Conservation (phyloP, 306 rosid genomes). For the Abrus pulchellus region DNA sequence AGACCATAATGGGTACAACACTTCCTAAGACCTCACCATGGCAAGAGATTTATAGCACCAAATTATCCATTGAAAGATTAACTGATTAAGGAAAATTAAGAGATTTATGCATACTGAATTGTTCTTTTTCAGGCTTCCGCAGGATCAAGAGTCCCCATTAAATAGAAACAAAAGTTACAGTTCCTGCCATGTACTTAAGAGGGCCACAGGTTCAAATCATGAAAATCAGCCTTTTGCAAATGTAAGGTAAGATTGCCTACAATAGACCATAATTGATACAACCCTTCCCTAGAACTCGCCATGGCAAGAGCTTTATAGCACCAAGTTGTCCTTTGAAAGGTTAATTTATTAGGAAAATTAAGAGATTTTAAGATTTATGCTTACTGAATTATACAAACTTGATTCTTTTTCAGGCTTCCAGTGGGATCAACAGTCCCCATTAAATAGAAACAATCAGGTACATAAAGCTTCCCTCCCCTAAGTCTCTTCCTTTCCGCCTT, state of each 20-base stretch:
- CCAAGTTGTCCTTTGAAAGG: background rate
- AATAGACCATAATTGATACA: no score
- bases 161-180: constrained; percentile 61
- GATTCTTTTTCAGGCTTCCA: constrained; percentile 52
- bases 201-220: no score
- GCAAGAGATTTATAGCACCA: no score
- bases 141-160: constrained; percentile 93
- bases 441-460: constrained; percentile 66
- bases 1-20: no score
- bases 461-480: constrained; percentile 59
- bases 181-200: no score
- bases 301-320: no score
- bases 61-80: background rate
- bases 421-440: constrained; percentile 96
- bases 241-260: no score
- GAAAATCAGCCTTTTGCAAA: no score
- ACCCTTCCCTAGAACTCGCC: no score
- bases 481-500: constrained; percentile 61
- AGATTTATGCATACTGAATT: constrained; percentile 64
- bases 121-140: constrained; percentile 61
- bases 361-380: constrained; percentile 37
- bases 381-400: constrained; percentile 86
- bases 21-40: no score
- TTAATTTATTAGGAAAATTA: background rate
- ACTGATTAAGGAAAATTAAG: background rate